A percentile compares a stretch with the other conserved stretches of the same genome.
Evolutionary conservation across 2,329 filamentous ascomycete species (phyloP).

Genomic region (Cercospora sp.): DNA sequence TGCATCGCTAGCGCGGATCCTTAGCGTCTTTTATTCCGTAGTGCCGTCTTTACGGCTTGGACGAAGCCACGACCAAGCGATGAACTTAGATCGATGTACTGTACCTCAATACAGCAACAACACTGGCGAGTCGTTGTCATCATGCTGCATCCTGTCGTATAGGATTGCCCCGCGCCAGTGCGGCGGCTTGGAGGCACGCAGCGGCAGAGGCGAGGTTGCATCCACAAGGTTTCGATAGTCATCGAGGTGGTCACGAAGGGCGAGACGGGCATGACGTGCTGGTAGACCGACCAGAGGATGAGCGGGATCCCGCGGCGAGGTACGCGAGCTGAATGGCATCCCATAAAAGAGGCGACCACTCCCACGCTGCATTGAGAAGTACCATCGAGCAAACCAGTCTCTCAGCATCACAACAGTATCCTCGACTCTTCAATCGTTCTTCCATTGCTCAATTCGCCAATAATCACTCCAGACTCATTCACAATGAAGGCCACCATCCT

Average conservation of each 20-base stretch:
- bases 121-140: slow-evolving; percentile 2
- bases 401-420: not conserved
- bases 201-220: slow-evolving; percentile 4
- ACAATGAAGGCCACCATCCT: slow-evolving; percentile 25
- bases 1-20: slow-evolving; percentile 11
- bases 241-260: not conserved
- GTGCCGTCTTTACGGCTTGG: not conserved
- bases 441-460: not conserved
- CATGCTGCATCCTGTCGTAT: slow-evolving; percentile 7
- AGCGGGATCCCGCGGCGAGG: not conserved
- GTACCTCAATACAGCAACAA: not conserved
- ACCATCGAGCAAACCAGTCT: not conserved
- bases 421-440: not conserved
- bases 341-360: slow-evolving; percentile 2
- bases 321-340: not conserved
- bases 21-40: slow-evolving; percentile 3
- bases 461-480: not conserved
- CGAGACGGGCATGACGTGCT: slow-evolving; percentile 2
- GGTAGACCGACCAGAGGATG: not conserved
- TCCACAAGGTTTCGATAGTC: slow-evolving; percentile 13
- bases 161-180: not conserved
- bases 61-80: slow-evolving; percentile 3
- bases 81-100: not conserved
- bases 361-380: slow-evolving; percentile 4
- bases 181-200: not conserved